These are phyloP conservation scores for Xylaria palmicola DNA, from an alignment of 495 filamentous ascomycete genomes.

Conservation along the genomic window DNA sequence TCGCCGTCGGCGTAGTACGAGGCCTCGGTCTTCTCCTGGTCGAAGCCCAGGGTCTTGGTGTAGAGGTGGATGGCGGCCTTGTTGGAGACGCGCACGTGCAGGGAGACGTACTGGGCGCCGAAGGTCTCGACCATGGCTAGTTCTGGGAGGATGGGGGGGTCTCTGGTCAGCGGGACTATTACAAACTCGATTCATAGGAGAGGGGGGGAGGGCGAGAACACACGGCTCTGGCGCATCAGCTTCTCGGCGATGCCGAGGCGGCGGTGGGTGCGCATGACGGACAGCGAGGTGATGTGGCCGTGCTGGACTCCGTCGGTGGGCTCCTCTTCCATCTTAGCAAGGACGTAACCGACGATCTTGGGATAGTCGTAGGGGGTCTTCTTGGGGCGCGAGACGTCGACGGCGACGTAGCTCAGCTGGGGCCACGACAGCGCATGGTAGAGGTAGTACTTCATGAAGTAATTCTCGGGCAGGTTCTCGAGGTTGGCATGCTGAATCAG, in stretches of 20 bases:
- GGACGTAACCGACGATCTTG: slow-evolving; percentile 97
- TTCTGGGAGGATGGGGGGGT: slow-evolving; percentile 51
- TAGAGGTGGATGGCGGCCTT: slow-evolving; percentile 87
- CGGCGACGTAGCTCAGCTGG: slow-evolving; percentile 92
- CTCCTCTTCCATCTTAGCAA: slow-evolving; percentile 99
- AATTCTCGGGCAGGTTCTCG: slow-evolving; percentile 98
- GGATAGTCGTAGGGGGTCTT: slow-evolving; percentile 84
- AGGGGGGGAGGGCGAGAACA: slow-evolving; percentile 36
- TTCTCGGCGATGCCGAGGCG: slow-evolving; percentile 91
- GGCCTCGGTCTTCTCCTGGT: slow-evolving; percentile 81
- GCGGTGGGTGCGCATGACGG: slow-evolving; percentile 95
- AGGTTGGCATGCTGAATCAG: slow-evolving; percentile 98
- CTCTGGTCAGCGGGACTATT: slow-evolving; percentile 11
- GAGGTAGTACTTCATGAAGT: slow-evolving; percentile 99
- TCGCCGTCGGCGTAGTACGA: slow-evolving; percentile 99
- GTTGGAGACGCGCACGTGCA: slow-evolving; percentile 94
- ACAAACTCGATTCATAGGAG: neutral
- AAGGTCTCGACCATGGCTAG: slow-evolving; percentile 95
- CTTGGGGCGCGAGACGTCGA: slow-evolving; percentile 76
- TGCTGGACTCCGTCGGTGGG: slow-evolving; percentile 86
- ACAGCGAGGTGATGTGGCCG: slow-evolving; percentile 93
- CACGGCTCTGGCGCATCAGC: slow-evolving; percentile 94
- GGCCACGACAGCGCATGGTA: slow-evolving; percentile 99
- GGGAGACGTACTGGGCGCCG: slow-evolving; percentile 84
- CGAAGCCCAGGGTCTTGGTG: slow-evolving; percentile 88